Evolutionary conservation across 2,329 filamentous ascomycete species (phyloP).

Genomic region (Aspergillus pseudoterreus): DNA sequence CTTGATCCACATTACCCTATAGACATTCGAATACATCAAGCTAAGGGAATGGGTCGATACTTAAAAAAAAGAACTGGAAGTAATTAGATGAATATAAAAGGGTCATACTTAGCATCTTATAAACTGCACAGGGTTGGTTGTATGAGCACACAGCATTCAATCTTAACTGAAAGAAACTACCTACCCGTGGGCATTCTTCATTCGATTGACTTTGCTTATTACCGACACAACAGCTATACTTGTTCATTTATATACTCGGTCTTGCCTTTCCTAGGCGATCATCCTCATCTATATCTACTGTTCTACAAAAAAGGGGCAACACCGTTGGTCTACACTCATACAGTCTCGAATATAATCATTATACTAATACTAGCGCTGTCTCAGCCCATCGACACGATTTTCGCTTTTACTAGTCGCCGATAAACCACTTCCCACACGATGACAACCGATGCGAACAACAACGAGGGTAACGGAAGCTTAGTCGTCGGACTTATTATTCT

Average conservation of each 20-base stretch:
- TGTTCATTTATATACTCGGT: not conserved
- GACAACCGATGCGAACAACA: not conserved
- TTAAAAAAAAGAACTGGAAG: too few relatives aligned
- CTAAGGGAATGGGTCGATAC: too few relatives aligned
- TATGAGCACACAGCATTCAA: too few relatives aligned
- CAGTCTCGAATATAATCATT: not conserved
- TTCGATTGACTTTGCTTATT: not conserved
- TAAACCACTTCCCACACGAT: not conserved
- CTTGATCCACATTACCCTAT: too few relatives aligned
- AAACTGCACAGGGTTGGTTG: too few relatives aligned
- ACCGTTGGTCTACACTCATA: not conserved
- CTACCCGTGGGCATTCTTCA: not conserved
- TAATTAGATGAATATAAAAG: too few relatives aligned
- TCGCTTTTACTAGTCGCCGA: not conserved
- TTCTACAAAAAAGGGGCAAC: too few relatives aligned
- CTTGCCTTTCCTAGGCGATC: not conserved
- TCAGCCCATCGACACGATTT: not conserved
- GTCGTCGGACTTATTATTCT: slow-evolving; percentile 1
- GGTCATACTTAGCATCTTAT: too few relatives aligned
- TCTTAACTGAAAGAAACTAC: not conserved
- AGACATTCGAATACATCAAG: too few relatives aligned
- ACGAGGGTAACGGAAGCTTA: not conserved
- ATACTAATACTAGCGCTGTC: not conserved
- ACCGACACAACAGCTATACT: slow-evolving; percentile 1
- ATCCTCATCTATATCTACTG: too few relatives aligned